A percentile compares a stretch with the other conserved stretches of the same genome.
These are phyloP conservation scores for Quercus ilex DNA, from an alignment of 306 rosid species.

Conservation along the genomic window DNA sequence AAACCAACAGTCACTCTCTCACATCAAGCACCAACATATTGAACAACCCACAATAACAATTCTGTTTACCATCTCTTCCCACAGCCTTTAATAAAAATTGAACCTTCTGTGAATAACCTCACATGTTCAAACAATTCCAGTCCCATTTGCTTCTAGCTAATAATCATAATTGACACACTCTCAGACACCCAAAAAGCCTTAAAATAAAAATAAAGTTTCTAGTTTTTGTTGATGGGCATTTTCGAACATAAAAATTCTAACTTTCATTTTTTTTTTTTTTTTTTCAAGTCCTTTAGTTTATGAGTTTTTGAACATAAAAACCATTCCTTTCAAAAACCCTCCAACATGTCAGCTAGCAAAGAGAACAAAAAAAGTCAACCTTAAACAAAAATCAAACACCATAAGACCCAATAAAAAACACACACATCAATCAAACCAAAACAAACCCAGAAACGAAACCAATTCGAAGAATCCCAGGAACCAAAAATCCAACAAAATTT, in stretches of 20 bases:
- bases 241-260: background rate
- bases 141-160: background rate
- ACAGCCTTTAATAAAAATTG: background rate
- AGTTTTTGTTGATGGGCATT: background rate
- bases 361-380: slow-evolving; percentile 14
- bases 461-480: background rate
- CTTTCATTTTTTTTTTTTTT: background rate
- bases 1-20: background rate
- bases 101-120: background rate
- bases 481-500: background rate
- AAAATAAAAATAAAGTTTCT: background rate
- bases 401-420: background rate
- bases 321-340: background rate
- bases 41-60: background rate
- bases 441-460: background rate
- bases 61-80: background rate
- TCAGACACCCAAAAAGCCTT: background rate
- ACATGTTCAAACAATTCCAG: background rate
- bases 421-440: background rate
- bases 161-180: background rate
- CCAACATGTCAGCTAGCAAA: background rate
- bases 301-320: background rate
- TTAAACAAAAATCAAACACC: background rate
- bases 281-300: background rate
- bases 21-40: background rate